phyloP scores from a whole-genome alignment of 352 stramenopile species.

The Phytophthora tentaculata region DNA sequence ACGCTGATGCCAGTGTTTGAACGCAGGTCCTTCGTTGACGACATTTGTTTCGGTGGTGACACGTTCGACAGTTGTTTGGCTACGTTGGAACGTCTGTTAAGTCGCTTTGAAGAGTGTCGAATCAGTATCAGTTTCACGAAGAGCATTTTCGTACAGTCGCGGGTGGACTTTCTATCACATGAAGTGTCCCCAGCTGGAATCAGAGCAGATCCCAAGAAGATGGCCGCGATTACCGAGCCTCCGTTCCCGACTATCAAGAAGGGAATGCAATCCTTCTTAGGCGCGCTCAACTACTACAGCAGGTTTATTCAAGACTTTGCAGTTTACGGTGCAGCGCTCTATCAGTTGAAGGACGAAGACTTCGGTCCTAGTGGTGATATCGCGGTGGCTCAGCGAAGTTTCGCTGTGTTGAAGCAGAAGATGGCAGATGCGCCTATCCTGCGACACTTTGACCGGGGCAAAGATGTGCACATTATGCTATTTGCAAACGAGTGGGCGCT shows the following conservation, averaged over 20 bases:
- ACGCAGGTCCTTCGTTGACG: neutral
- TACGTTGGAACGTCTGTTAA: neutral
- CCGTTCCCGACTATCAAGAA: neutral
- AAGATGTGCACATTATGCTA: conserved; percentile 20
- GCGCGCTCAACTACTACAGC: neutral
- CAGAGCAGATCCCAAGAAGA: neutral
- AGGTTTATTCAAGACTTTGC: neutral
- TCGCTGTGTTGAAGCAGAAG: no score
- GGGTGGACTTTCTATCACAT: neutral
- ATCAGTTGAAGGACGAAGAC: conserved; percentile 22
- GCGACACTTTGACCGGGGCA: conserved; percentile 8
- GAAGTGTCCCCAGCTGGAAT: neutral
- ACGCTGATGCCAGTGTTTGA: neutral
- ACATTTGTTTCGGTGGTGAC: neutral
- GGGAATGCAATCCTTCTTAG: neutral
- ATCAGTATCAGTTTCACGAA: no score
- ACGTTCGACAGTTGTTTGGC: neutral
- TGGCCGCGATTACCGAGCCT: neutral
- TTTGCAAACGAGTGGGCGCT: conserved; percentile 29
- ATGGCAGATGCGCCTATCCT: no score
- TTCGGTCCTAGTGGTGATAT: neutral
- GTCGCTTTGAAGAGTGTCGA: neutral
- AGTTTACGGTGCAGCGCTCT: neutral
- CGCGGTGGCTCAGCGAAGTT: no score
- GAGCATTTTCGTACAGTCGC: neutral